A percentile compares a stretch with the other conserved stretches of the same genome.
Evolutionary conservation across 2,329 filamentous ascomycete genomes (phyloP).

Genomic region (Exophiala calicioides): DNA sequence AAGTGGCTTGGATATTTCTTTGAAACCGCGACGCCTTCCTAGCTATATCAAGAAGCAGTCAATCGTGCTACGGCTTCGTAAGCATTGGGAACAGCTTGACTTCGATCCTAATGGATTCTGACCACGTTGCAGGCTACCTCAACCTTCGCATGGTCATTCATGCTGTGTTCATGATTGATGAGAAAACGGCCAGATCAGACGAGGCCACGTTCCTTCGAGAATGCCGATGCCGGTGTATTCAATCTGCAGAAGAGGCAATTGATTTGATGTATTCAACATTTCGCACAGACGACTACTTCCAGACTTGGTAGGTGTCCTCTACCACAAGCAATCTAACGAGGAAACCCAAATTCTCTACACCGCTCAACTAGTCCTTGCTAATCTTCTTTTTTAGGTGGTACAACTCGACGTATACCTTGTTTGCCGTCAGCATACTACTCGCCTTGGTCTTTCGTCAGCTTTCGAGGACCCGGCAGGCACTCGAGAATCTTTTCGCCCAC

Average conservation of each 20-base stretch:
- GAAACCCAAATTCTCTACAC: too few relatives aligned
- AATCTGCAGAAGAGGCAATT: conserved; percentile 43
- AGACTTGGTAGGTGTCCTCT: conserved; percentile 38
- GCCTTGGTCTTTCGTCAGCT: conserved; percentile 41
- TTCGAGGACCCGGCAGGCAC: conserved; percentile 36
- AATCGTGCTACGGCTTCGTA: conserved; percentile 41
- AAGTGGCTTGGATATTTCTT: conserved; percentile 32
- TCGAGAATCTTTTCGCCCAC: conserved; percentile 33
- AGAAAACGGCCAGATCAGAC: conserved; percentile 33
- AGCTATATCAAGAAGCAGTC: conserved; percentile 36
- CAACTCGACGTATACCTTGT: conserved; percentile 46
- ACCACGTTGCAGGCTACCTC: conserved; percentile 35
- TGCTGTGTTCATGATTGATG: conserved; percentile 34
- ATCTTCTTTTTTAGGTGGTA: conserved; percentile 36
- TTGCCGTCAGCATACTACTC: conserved; percentile 32
- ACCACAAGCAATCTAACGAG: too few relatives aligned
- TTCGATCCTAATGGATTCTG: neutral
- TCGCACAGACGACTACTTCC: conserved; percentile 42
- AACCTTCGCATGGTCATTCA: conserved; percentile 45
- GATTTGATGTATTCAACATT: conserved; percentile 44
- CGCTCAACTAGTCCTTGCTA: neutral
- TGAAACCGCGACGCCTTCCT: conserved; percentile 41
- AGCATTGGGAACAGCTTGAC: conserved; percentile 1
- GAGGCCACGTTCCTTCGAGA: conserved; percentile 34
- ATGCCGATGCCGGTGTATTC: conserved; percentile 34